Base-by-base conservation (phyloP, 768 basidiomycete species). In the Lactifluus volemus region DNA sequence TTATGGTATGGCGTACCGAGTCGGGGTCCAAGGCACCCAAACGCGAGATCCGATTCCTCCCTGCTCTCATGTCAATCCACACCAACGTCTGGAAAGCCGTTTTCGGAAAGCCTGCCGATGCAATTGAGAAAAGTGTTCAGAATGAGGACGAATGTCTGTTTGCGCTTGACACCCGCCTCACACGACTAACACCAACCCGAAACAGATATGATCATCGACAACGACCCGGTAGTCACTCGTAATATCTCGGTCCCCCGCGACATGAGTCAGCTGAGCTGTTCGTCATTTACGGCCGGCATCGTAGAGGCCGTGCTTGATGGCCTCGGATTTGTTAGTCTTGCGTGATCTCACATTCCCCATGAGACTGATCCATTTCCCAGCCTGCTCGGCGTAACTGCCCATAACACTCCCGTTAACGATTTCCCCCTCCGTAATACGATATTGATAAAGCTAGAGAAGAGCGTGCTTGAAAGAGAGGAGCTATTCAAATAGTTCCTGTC, bases 291-390 rank as follows among this genome's bases (percentile, higher is more conserved):
- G 0, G 97, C 97, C 11, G 97, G 97, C 1, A 86, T 99, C 52
- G 96, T 99, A 12, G 97, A 99, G 74, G 97, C 95, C 11, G 92
- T 96, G 15, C 78, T 98, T 64, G 95, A 98, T 70, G 94, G 93
- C 1, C 78, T 96, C 29, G 91, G 92, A 60, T 93, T 98, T 67
- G 95, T 97, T 70, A 69, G 92, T 83, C n/a, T 5, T n/a, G 5
- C 57, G 9, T 44, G 2, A 50, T 41, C 51, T 51, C 38, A 15
- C 25, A 25, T 19, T 61, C 19, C 17, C 19, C 48, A 25, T 25
- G 25, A 17, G 38, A 49, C 65, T 58, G 49, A 62, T 53, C 44
- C 19, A 51, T 54, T 9, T 34, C 50, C n/a, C 69, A 98, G 96
- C 96, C 97, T 32, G 93, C 96, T 9, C 81, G n/a, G 96, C 67